Evolutionary conservation across 176 grass and related monocot species (phyloP).

Genomic region (Oryza glumipatula): DNA sequence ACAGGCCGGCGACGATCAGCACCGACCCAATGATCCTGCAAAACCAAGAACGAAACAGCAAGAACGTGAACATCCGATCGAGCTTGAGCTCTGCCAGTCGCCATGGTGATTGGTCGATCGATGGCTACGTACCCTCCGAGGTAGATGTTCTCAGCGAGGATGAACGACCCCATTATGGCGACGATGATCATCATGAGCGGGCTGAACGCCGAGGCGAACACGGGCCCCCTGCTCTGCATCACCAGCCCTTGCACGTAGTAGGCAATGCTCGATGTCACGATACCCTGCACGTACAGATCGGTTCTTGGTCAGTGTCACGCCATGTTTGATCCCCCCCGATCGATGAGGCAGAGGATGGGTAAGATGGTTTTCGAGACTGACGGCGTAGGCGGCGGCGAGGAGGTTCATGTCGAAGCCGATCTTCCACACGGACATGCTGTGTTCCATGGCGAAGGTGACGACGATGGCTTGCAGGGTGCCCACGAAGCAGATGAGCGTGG

Average conservation of each 20-base stretch:
- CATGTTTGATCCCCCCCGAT: background rate
- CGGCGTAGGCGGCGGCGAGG: constrained; percentile 92
- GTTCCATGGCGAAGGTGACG: constrained; percentile 90
- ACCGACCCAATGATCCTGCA: constrained; percentile 75
- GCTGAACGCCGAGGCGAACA: constrained; percentile 97
- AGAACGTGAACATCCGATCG: background rate
- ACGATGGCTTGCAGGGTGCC: constrained; percentile 94
- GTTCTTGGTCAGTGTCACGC: constrained; percentile 13
- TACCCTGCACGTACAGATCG: constrained; percentile 59
- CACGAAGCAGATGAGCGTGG: constrained; percentile 82
- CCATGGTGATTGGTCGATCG: background rate
- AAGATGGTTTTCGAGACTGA: constrained; percentile 40
- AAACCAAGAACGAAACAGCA: constrained; percentile 2
- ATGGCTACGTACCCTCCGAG: constrained; percentile 66
- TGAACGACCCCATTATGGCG: constrained; percentile 97
- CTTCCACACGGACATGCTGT: constrained; percentile 61
- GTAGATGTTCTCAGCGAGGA: constrained; percentile 97
- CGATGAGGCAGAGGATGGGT: constrained; percentile 8
- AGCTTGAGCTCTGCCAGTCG: background rate
- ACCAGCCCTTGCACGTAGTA: constrained; percentile 99
- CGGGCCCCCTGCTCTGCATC: constrained; percentile 75
- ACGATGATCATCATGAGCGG: constrained; percentile 99
- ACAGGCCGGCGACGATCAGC: constrained; percentile 83
- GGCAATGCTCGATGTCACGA: constrained; percentile 98
- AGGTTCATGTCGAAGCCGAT: constrained; percentile 99